These are phyloP conservation scores for Dactylellina cionopaga DNA, from an alignment of 2,329 filamentous ascomycete genomes.

Conservation along the genomic window DNA sequence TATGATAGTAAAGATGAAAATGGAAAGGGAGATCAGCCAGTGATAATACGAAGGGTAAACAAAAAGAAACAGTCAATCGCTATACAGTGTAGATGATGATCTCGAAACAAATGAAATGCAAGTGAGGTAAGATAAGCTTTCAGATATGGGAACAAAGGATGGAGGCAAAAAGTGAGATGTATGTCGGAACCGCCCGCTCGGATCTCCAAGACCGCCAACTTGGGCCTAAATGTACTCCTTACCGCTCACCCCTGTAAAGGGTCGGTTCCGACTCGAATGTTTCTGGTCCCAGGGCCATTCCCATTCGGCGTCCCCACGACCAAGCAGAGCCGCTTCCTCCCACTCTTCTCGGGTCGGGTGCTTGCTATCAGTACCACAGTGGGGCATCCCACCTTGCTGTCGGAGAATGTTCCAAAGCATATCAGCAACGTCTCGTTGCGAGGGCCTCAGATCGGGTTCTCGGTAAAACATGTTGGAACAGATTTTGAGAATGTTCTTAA, in stretches of 20 bases:
- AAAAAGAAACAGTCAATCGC: conserved; percentile 2
- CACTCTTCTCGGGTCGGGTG: conserved; percentile 14
- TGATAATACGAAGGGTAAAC: not conserved
- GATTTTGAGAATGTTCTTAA: conserved; percentile 51
- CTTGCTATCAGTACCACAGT: conserved; percentile 29
- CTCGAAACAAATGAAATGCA: conserved; percentile 12
- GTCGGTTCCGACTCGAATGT: conserved; percentile 32
- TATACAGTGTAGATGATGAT: not conserved
- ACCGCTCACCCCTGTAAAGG: conserved; percentile 15
- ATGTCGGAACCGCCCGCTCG: conserved; percentile 39
- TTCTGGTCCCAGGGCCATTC: conserved; percentile 45
- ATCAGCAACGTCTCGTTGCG: conserved; percentile 52
- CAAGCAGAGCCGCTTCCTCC: conserved; percentile 27
- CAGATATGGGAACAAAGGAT: not conserved
- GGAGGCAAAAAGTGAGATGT: not conserved
- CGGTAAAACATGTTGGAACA: conserved; percentile 55
- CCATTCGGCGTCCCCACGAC: conserved; percentile 26
- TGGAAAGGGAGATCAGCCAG: not conserved
- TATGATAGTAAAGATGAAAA: not conserved
- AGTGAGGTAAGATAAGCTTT: conserved; percentile 30
- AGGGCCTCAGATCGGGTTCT: conserved; percentile 53
- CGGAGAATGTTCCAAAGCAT: conserved; percentile 41
- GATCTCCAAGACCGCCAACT: conserved; percentile 6
- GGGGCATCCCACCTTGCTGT: conserved; percentile 35
- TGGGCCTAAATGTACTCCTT: conserved; percentile 14